These are phyloP conservation scores for Penicillium chermesinum DNA, from an alignment of 495 filamentous ascomycete species.

Conservation along the genomic window DNA sequence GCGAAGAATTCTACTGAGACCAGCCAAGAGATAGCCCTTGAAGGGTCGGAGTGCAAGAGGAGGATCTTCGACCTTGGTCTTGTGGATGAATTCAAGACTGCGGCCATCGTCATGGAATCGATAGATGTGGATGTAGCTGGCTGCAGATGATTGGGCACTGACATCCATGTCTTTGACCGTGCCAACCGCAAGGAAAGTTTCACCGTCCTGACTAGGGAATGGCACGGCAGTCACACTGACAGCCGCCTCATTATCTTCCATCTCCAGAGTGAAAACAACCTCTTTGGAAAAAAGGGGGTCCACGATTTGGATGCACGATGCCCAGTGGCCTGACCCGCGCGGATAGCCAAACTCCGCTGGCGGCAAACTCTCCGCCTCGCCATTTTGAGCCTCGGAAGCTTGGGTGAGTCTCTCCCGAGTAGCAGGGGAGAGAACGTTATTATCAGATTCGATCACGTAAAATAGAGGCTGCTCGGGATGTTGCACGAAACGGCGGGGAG, in stretches of 20 bases:
- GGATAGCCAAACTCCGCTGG: conserved; percentile 89
- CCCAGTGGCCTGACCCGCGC: conserved; percentile 78
- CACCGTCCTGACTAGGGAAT: conserved; percentile 82
- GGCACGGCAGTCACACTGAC: conserved; percentile 77
- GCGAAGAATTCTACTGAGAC: conserved; percentile 73
- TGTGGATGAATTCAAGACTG: conserved; percentile 90
- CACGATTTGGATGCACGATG: conserved; percentile 85
- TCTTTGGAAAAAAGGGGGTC: conserved; percentile 73
- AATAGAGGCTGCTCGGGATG: conserved; percentile 85
- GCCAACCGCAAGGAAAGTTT: conserved; percentile 86
- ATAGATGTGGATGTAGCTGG: conserved; percentile 90
- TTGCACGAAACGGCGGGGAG: conserved; percentile 78
- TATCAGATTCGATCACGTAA: conserved; percentile 91
- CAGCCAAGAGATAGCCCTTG: conserved; percentile 83
- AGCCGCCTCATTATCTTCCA: conserved; percentile 87
- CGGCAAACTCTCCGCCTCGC: conserved; percentile 62
- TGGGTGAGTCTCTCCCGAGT: conserved; percentile 65
- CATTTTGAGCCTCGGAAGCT: conserved; percentile 60
- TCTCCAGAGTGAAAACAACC: conserved; percentile 68
- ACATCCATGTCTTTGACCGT: conserved; percentile 85
- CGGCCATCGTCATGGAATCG: conserved; percentile 81
- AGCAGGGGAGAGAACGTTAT: conserved; percentile 74
- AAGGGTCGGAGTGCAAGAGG: conserved; percentile 85
- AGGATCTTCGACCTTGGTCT: conserved; percentile 83
- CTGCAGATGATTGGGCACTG: conserved; percentile 64